Conservation (phyloP, 345 rosid genomes). For the Barbarea vulgaris region DNA sequence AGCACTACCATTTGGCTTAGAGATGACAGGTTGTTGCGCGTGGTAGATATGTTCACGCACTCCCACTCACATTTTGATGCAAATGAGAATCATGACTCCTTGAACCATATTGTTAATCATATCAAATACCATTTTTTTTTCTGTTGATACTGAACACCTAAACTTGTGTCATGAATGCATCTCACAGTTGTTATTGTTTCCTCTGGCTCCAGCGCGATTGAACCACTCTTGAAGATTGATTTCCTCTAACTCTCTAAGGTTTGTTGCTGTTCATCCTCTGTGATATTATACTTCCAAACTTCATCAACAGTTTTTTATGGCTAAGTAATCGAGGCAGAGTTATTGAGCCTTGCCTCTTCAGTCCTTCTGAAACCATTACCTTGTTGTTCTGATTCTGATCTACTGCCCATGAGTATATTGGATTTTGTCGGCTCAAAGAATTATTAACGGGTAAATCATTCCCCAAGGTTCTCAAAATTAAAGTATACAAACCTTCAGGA, state of each 20-base stretch:
- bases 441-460: conserved; percentile 41
- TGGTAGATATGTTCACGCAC: conserved; percentile 46
- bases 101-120: conserved; percentile 45
- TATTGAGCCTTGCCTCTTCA: conserved; percentile 72
- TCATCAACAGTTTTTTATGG: conserved; percentile 76
- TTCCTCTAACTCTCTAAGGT: neutral
- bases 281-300: neutral
- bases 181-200: neutral
- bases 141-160: conserved; percentile 59
- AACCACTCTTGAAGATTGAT: neutral
- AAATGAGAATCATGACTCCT: no score
- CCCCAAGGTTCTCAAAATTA: conserved; percentile 48
- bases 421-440: conserved; percentile 51
- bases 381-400: conserved; percentile 73
- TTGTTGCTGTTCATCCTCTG: neutral
- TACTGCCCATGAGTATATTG: conserved; percentile 70
- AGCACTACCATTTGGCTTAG: conserved; percentile 51
- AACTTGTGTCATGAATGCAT: conserved; percentile 16
- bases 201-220: neutral
- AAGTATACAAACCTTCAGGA: no score
- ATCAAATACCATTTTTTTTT: conserved; percentile 39
- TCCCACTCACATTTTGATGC: conserved; percentile 59
- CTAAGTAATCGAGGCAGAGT: conserved; percentile 75
- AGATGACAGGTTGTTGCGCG: conserved; percentile 50
- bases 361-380: no score